These are phyloP conservation scores for Cryphonectria carpinicola DNA, from an alignment of 2,329 filamentous ascomycete genomes.

Conservation along the genomic window DNA sequence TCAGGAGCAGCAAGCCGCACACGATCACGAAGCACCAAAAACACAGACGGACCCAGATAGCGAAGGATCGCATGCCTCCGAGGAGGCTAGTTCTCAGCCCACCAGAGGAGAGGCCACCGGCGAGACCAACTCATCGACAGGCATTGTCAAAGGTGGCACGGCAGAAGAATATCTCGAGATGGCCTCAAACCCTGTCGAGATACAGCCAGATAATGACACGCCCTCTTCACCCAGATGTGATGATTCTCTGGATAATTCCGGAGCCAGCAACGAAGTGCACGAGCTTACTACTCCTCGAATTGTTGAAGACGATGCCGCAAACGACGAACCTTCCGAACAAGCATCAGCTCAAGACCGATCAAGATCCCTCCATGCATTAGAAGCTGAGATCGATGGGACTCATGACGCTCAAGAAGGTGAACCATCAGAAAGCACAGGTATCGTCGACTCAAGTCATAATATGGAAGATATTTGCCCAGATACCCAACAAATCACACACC, in stretches of 20 bases:
- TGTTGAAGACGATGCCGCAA: background rate
- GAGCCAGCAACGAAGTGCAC: background rate
- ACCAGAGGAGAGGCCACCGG: background rate
- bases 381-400: background rate
- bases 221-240: background rate
- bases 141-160: conserved; percentile 17
- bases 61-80: background rate
- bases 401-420: background rate
- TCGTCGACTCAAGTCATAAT: background rate
- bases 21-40: background rate
- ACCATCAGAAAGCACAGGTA: background rate
- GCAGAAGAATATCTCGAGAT: conserved; percentile 23
- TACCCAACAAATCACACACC: background rate
- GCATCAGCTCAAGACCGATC: background rate
- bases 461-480: background rate
- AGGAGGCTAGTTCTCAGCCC: background rate
- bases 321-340: background rate
- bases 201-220: background rate
- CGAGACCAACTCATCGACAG: background rate
- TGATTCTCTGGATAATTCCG: background rate
- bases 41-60: background rate
- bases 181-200: conserved; percentile 7
- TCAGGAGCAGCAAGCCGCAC: background rate
- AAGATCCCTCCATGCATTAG: background rate
- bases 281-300: background rate